phyloP scores from a whole-genome alignment of 139 green algal species.

The Gonium pectorale region DNA sequence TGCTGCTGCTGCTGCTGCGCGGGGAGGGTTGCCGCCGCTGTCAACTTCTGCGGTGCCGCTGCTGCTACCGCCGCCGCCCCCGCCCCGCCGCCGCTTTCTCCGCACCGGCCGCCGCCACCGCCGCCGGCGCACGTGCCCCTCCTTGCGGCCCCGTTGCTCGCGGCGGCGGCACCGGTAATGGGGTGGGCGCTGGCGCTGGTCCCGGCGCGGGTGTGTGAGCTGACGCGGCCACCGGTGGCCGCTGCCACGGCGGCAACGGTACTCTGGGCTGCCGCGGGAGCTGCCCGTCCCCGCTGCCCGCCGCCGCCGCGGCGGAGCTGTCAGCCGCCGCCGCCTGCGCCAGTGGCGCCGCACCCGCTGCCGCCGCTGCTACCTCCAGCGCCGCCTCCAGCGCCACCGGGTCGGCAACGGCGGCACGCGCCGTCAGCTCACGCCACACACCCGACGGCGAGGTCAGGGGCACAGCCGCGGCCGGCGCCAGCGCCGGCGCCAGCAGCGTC shows the following conservation, averaged over 20 bases:
- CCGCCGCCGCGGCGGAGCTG: not conserved
- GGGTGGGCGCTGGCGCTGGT: not conserved
- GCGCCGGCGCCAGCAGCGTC: not conserved
- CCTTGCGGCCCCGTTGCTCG: not conserved
- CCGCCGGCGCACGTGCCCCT: too few species aligned
- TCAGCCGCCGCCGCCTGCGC: not conserved
- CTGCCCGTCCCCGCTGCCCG: not conserved
- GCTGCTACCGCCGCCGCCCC: too few species aligned
- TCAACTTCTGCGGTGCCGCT: too few species aligned
- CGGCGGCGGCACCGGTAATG: not conserved
- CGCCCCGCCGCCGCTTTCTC: too few species aligned
- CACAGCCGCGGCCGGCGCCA: not conserved
- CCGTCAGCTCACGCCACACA: not conserved
- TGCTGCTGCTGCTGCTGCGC: too few species aligned
- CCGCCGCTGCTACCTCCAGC: too few species aligned
- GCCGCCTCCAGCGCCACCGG: not conserved
- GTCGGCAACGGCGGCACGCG: not conserved
- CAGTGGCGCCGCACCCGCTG: not conserved
- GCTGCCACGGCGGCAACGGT: not conserved
- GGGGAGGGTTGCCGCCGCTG: too few species aligned
- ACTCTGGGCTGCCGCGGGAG: not conserved
- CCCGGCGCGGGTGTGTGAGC: not conserved
- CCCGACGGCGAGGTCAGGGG: not conserved
- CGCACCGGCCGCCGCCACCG: too few species aligned
- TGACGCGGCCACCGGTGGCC: not conserved